These are phyloP conservation scores for Termitomyces sp. DNA, from an alignment of 768 basidiomycete species.

Conservation along the genomic window DNA sequence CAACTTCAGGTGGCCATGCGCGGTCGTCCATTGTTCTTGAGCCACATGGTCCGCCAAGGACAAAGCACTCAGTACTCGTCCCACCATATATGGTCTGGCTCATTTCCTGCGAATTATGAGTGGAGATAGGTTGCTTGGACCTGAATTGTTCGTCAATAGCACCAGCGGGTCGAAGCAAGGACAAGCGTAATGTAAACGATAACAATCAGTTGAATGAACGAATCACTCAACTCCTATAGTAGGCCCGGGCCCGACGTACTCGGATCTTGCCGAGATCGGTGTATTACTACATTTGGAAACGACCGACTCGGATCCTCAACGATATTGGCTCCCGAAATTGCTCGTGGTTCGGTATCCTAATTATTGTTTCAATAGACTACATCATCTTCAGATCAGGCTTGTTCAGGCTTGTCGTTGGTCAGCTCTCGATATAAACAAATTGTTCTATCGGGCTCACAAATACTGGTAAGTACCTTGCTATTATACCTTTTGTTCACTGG, in stretches of 20 bases:
- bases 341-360: too few species aligned
- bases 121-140: neutral
- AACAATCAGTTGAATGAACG: slow-evolving; percentile 3
- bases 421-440: too few species aligned
- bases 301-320: neutral
- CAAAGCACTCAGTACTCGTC: slow-evolving; percentile 11
- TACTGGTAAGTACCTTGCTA: too few species aligned
- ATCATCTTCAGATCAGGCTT: too few species aligned
- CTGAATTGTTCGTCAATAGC: neutral
- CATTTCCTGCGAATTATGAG: neutral
- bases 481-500: too few species aligned
- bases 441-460: too few species aligned
- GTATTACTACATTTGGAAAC: neutral
- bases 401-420: too few species aligned
- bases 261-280: slow-evolving; percentile 11
- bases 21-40: slow-evolving; percentile 18
- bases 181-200: neutral
- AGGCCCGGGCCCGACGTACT: neutral
- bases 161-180: neutral
- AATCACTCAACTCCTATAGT: neutral
- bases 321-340: too few species aligned
- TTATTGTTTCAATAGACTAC: too few species aligned
- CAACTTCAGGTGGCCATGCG: slow-evolving; percentile 8
- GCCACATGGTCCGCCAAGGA: slow-evolving; percentile 16
- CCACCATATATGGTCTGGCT: neutral